phyloP scores from a whole-genome alignment of 139 green algal genomes.

The Pleodorina starrii region DNA sequence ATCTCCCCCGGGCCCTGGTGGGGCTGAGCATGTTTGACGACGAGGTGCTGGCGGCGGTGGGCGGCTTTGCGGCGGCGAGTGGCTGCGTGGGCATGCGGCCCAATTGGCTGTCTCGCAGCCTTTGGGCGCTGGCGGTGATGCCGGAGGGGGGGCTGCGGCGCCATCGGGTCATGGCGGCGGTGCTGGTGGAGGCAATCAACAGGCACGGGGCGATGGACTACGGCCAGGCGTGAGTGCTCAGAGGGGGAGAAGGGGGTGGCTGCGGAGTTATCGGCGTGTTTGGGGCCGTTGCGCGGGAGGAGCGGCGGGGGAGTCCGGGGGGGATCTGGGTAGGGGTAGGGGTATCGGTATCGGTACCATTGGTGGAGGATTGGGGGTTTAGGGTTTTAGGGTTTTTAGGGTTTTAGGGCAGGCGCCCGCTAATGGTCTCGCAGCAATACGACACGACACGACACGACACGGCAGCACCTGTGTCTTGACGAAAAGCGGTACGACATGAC shows the following conservation, averaged over 20 bases:
- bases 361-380: no score
- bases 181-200: neutral
- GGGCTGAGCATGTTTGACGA: neutral
- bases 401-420: no score
- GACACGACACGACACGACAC: no score
- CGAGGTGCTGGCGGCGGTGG: neutral
- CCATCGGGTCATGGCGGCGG: neutral
- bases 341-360: no score
- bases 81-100: neutral
- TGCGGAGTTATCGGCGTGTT: no score
- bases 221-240: neutral
- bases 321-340: no score
- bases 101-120: neutral
- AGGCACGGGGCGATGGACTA: neutral
- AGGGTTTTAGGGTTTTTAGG: no score
- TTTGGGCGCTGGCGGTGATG: constrained; percentile 24
- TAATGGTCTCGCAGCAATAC: no score
- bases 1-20: neutral
- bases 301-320: no score
- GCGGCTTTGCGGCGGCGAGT: neutral
- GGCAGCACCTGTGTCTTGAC: no score
- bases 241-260: no score
- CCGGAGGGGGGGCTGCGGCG: neutral
- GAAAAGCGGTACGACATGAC: no score
- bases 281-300: neutral